phyloP scores from a whole-genome alignment of 805 yeast genomes.

The Starmerella vitae region DNA sequence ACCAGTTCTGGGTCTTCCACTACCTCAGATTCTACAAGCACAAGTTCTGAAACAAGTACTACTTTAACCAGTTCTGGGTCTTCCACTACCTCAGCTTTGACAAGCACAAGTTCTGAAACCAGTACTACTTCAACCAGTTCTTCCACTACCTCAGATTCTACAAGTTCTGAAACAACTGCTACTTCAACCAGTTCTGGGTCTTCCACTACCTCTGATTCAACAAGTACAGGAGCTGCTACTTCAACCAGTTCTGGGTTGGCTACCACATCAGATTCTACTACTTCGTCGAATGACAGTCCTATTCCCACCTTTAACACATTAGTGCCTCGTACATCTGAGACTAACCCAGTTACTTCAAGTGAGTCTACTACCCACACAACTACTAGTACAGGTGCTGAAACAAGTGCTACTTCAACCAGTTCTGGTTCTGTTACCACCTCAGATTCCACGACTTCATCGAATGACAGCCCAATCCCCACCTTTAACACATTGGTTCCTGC shows the following conservation, averaged over 20 bases:
- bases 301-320: neutral
- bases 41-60: neutral
- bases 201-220: neutral
- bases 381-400: neutral
- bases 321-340: neutral
- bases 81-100: neutral
- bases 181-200: neutral
- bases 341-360: neutral
- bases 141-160: neutral
- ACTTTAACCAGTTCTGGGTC: neutral
- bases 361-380: neutral
- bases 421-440: too few species aligned
- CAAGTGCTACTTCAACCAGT: neutral
- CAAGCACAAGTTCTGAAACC: neutral
- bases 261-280: too few species aligned
- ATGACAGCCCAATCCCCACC: too few species aligned
- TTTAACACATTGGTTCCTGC: neutral
- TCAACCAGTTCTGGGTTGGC: neutral
- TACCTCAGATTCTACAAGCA: neutral
- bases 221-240: neutral
- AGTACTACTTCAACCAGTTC: neutral
- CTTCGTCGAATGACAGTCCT: too few species aligned
- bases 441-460: too few species aligned
- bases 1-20: neutral
- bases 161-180: neutral